Percentiles rank a stretch among this genome's conserved stretches.
These are phyloP conservation scores for Tricholoma sp. DNA, from an alignment of 768 basidiomycete species.

Conservation along the genomic window DNA sequence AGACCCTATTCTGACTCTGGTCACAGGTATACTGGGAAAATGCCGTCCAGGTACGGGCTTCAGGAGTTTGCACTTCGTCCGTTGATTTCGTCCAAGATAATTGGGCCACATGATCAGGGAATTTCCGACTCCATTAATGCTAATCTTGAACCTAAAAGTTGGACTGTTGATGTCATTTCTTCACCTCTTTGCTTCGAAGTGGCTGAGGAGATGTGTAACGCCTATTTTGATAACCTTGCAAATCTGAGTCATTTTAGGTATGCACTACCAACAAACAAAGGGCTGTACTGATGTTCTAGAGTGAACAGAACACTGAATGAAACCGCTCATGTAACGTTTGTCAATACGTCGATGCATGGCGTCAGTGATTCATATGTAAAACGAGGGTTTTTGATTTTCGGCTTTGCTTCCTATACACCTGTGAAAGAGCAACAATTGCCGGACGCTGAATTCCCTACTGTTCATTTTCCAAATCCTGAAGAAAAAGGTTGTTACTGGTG, in stretches of 20 bases:
- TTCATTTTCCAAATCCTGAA: constrained; percentile 85
- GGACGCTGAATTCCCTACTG: constrained; percentile 83
- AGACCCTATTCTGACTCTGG: constrained; percentile 1
- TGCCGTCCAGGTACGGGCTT: constrained; percentile 60
- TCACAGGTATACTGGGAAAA: constrained; percentile 85
- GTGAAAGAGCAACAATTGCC: constrained; percentile 66
- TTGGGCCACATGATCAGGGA: constrained; percentile 75
- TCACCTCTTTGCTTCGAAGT: constrained; percentile 48
- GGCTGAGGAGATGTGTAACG: constrained; percentile 53
- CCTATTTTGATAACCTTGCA: constrained; percentile 47
- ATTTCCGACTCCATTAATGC: constrained; percentile 62
- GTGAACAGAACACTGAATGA: constrained; percentile 29
- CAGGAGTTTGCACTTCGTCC: neutral
- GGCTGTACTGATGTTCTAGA: neutral
- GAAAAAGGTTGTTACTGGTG: constrained; percentile 58
- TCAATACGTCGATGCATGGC: constrained; percentile 90
- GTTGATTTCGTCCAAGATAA: constrained; percentile 49
- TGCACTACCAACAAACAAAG: neutral
- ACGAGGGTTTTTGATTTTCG: constrained; percentile 52
- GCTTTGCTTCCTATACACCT: constrained; percentile 53
- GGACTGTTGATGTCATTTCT: constrained; percentile 31
- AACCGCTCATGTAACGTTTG: constrained; percentile 47
- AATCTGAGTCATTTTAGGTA: constrained; percentile 25
- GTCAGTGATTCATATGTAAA: constrained; percentile 66
- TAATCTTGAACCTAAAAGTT: constrained; percentile 52